These are phyloP conservation scores for Suhomyces terraborum DNA, from an alignment of 1,139 yeast species.

Conservation along the genomic window DNA sequence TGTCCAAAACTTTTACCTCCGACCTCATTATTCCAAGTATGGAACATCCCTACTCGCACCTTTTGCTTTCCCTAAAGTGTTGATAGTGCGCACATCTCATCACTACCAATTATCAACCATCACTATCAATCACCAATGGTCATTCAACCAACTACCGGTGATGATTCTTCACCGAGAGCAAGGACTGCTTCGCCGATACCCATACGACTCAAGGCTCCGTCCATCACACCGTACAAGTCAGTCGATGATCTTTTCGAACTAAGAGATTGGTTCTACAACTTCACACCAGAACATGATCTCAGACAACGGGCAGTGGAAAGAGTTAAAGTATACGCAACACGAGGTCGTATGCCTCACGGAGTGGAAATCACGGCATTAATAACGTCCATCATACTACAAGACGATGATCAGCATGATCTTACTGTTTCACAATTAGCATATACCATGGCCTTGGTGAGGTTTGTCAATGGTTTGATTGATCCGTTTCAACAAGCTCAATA, in stretches of 20 bases:
- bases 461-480: constrained; percentile 90
- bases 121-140: not conserved
- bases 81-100: not conserved
- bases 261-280: constrained; percentile 59
- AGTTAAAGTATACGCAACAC: constrained; percentile 45
- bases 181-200: constrained; percentile 1
- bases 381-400: constrained; percentile 49
- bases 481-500: constrained; percentile 78
- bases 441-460: constrained; percentile 77
- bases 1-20: no score
- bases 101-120: not conserved
- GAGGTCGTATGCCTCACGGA: constrained; percentile 51
- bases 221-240: constrained; percentile 58
- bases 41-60: not conserved
- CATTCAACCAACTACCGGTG: not conserved
- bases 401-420: constrained; percentile 23
- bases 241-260: constrained; percentile 54
- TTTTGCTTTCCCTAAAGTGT: not conserved
- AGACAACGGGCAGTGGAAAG: constrained; percentile 40
- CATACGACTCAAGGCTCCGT: constrained; percentile 34
- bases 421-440: constrained; percentile 52
- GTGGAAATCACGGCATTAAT: constrained; percentile 61
- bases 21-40: no score
- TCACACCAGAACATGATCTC: constrained; percentile 26
- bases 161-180: not conserved